Evolutionary conservation across 1,284 basidiomycete species (phyloP).

Genomic region (Agaricales sp.): DNA sequence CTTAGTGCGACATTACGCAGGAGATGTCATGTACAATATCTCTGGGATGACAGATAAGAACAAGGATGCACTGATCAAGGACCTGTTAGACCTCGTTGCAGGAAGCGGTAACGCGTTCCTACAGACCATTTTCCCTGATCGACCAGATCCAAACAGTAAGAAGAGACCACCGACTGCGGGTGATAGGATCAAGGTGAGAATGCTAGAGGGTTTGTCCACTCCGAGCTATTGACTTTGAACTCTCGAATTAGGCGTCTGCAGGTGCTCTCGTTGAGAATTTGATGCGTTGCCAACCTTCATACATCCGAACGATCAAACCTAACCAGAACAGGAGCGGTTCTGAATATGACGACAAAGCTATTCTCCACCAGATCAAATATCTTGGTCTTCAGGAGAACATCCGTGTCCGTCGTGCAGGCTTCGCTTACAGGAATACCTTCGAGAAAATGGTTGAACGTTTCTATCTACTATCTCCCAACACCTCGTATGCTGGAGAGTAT

Average conservation of each 20-base stretch:
- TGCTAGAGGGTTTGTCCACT: slow-evolving; percentile 1
- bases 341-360: slow-evolving; percentile 92
- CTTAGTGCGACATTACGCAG: slow-evolving; percentile 91
- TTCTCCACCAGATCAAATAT: slow-evolving; percentile 98
- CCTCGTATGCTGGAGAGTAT: slow-evolving; percentile 98
- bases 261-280: slow-evolving; percentile 93
- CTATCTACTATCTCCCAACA: slow-evolving; percentile 90
- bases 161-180: slow-evolving; percentile 97
- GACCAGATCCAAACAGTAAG: slow-evolving; percentile 94
- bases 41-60: slow-evolving; percentile 99
- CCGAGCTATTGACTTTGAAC: slow-evolving; percentile 6
- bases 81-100: slow-evolving; percentile 85
- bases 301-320: slow-evolving; percentile 99
- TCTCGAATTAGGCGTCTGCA: slow-evolving; percentile 57
- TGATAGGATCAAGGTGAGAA: slow-evolving; percentile 87
- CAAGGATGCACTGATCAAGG: slow-evolving; percentile 95
- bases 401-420: slow-evolving; percentile 91
- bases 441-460: slow-evolving; percentile 99
- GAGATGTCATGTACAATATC: slow-evolving; percentile 98
- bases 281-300: slow-evolving; percentile 94
- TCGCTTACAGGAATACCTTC: slow-evolving; percentile 96
- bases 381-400: slow-evolving; percentile 99
- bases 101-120: slow-evolving; percentile 78
- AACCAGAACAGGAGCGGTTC: slow-evolving; percentile 92
- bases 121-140: slow-evolving; percentile 86